A percentile compares a stretch with the other conserved stretches of the same genome.
These are phyloP conservation scores for Hortaea sp. DNA, from an alignment of 2,329 filamentous ascomycete species.

Conservation along the genomic window DNA sequence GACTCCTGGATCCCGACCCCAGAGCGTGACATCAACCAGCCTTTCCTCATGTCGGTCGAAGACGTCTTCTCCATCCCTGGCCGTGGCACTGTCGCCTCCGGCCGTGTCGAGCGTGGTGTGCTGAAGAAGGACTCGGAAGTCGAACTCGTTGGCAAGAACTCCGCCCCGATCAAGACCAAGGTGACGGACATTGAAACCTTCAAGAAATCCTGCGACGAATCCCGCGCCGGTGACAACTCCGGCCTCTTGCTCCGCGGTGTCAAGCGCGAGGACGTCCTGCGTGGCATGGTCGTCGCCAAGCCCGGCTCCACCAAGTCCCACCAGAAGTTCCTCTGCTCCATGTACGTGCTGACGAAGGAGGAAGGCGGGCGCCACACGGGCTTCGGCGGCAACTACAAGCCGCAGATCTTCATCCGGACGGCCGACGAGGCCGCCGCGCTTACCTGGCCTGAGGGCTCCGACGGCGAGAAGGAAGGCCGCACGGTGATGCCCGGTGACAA, in stretches of 20 bases:
- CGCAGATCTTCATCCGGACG: conserved; percentile 91
- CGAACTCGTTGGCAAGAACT: conserved; percentile 83
- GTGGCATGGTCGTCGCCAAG: conserved; percentile 87
- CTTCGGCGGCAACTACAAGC: conserved; percentile 92
- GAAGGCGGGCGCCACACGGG: conserved; percentile 96
- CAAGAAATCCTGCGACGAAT: conserved; percentile 98
- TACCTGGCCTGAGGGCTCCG: conserved; percentile 74
- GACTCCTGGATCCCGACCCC: conserved; percentile 96
- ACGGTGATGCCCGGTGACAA: conserved; percentile 98
- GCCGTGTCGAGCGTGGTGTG: conserved; percentile 89
- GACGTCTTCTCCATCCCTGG: conserved; percentile 52
- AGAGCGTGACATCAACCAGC: conserved; percentile 88
- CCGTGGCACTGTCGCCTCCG: conserved; percentile 92
- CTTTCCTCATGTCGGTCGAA: conserved; percentile 98
- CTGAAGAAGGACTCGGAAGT: conserved; percentile 92
- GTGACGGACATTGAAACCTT: conserved; percentile 99
- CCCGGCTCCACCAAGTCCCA: conserved; percentile 79
- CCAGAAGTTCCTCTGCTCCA: conserved; percentile 84
- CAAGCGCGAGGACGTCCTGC: conserved; percentile 85
- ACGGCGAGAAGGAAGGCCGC: conserved; percentile 56
- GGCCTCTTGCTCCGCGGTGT: conserved; percentile 92
- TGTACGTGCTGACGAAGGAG: conserved; percentile 96
- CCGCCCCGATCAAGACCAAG: conserved; percentile 86
- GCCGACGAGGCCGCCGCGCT: conserved; percentile 68
- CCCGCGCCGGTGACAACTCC: conserved; percentile 93